Conservation (phyloP, 108 stramenopile genomes). For the Cyclotella baltica region DNA sequence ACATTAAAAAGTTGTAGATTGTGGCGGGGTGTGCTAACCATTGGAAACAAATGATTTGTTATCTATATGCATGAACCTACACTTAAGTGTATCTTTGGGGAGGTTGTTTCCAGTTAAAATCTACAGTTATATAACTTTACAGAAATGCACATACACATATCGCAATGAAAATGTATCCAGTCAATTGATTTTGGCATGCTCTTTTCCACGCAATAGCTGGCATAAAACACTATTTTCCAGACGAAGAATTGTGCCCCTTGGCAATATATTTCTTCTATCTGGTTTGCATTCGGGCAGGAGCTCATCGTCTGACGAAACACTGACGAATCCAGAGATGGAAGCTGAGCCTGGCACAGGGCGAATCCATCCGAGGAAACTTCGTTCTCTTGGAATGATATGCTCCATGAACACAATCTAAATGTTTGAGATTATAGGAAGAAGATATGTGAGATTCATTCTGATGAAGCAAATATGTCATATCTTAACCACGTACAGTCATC, state of each 20-base stretch:
- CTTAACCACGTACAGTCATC: slow-evolving; percentile 35
- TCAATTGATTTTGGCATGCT: too few relatives aligned
- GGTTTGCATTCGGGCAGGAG: too few relatives aligned
- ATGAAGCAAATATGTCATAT: background rate
- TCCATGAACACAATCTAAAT: slow-evolving; percentile 41
- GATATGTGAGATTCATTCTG: background rate
- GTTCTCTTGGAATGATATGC: slow-evolving; percentile 16
- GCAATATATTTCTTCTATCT: background rate
- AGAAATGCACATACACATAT: too few relatives aligned
- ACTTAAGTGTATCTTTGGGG: too few relatives aligned
- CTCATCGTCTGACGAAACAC: background rate
- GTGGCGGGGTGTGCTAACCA: too few relatives aligned
- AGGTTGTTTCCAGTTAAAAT: too few relatives aligned
- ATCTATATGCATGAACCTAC: too few relatives aligned
- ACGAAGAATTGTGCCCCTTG: slow-evolving; percentile 27
- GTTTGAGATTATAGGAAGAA: background rate
- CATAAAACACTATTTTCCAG: slow-evolving; percentile 21
- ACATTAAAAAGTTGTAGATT: too few relatives aligned
- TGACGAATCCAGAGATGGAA: background rate
- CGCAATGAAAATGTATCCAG: too few relatives aligned
- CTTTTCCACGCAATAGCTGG: background rate
- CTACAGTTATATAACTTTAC: too few relatives aligned
- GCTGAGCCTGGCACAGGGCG: slow-evolving; percentile 1
- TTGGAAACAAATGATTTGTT: too few relatives aligned
- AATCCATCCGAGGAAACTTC: slow-evolving; percentile 42